Base-by-base conservation (phyloP, 2,329 filamentous ascomycete genomes). In the Aspergillus chevalieri region DNA sequence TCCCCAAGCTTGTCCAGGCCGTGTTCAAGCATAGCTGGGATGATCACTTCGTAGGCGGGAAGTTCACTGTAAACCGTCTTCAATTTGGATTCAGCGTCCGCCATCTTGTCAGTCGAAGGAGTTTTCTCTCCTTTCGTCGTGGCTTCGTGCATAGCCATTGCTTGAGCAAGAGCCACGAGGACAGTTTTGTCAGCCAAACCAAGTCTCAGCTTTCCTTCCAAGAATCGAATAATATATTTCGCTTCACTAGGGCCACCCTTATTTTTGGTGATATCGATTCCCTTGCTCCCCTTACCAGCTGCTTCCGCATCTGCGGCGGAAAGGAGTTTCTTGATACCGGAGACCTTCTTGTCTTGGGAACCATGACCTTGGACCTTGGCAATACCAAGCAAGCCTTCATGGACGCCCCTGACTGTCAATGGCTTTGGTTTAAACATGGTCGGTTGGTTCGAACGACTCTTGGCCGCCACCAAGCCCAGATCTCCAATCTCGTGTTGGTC, bases 391-490 rank as follows among this genome's bases (percentile, higher is more conserved):
- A 98, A 71, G 1, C 89, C 88, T 64, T 93, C 85, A 62, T 94
- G 90, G 2, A 98, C 91, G 24, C 86, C 89, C 50, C 81, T 82
- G 1, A 98, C 80, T 0, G 91, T 96, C 59, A 98, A 74, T 24
- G 91, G 78, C 70, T 95, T 96, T 2, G 91, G 93, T 69, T 95
- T 95, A 77, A 97, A 96, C 90, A 98, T 96, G 19, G 93, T 97
- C 9, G 89, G 89, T 65, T 98, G 93, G 43, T 91, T 97, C 12
- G 87, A 89, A 69, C 92, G 83, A 72, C 90, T 96, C 75, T 97
- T 96, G 44, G 95, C 89, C 41, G 93, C 93, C 1, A 98, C 92
- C 30, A 97, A 76, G 9, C 93, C 93, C 9, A 98, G 78, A 68
- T 98, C 93, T 47, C 93, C 93, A 69, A 97, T 95, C 61, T 96